Conservation (phyloP, 306 rosid species). For the Casuarina cunninghamiana region DNA sequence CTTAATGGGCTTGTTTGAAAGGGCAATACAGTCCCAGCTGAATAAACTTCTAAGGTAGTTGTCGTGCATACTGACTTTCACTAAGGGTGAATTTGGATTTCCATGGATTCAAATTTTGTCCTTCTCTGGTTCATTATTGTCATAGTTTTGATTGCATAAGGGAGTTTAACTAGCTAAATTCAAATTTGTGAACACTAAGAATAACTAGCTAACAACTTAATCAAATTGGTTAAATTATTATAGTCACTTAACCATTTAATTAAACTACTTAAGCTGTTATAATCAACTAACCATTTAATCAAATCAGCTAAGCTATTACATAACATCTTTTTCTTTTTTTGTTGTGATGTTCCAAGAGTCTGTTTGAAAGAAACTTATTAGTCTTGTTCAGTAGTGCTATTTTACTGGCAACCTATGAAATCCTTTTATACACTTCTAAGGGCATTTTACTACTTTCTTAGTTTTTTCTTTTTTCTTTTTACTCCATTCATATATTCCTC, state of each 20-base stretch:
- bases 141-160: neutral
- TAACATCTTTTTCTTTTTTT: neutral
- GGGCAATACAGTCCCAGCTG: slow-evolving; percentile 38
- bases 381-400: neutral
- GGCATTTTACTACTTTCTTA: neutral
- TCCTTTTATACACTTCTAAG: too few species aligned
- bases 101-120: neutral
- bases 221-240: too few species aligned
- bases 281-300: too few species aligned
- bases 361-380: neutral
- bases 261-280: too few species aligned
- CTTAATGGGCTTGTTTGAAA: slow-evolving; percentile 56
- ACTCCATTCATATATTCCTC: neutral
- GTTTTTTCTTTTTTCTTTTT: neutral
- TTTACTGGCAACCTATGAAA: neutral
- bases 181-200: neutral
- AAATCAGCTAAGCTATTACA: too few species aligned
- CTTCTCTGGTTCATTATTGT: neutral
- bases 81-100: neutral
- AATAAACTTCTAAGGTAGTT: slow-evolving; percentile 44
- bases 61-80: neutral
- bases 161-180: neutral
- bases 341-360: neutral
- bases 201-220: too few species aligned
- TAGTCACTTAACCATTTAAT: too few species aligned